A percentile compares a stretch with the other conserved stretches of the same genome.
Conservation (phyloP, 148 eudicot genomes). For the Rheum nobile region DNA sequence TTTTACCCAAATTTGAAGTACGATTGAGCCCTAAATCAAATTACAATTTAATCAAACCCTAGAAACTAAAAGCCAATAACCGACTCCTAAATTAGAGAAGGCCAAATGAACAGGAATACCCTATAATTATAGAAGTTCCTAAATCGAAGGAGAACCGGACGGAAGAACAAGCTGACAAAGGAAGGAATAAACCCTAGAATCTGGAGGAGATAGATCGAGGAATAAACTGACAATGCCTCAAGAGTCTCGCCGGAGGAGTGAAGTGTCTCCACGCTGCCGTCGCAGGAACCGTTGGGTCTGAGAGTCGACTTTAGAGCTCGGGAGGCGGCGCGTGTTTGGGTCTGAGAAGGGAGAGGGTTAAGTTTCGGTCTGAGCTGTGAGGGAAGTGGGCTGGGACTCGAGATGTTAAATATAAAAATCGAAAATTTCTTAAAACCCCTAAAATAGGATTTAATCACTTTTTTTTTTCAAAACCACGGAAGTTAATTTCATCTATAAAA, state of each 20-base stretch:
- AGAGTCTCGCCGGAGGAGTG: no score
- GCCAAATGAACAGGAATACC: not conserved
- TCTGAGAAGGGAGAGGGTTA: not conserved
- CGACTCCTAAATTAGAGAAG: not conserved
- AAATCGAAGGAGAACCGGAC: no score
- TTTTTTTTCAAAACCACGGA: no score
- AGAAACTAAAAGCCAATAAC: not conserved
- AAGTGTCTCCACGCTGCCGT: not conserved
- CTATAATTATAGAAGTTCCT: no score
- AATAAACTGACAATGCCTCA: not conserved
- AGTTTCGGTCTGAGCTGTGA: not conserved
- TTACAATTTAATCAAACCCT: not conserved
- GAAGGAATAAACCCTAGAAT: not conserved
- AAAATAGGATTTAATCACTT: no score
- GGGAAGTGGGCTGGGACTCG: no score
- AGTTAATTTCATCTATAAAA: no score
- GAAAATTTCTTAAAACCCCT: no score
- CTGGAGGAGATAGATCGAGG: not conserved
- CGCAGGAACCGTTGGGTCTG: not conserved
- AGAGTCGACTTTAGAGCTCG: not conserved
- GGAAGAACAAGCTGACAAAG: no score
- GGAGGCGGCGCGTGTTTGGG: slow-evolving; percentile 1
- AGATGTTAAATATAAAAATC: no score
- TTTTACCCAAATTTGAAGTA: no score
- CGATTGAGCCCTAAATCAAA: no score